Evolutionary conservation across 2,329 filamentous ascomycete genomes (phyloP).

Genomic region (Trichoderma sp.): DNA sequence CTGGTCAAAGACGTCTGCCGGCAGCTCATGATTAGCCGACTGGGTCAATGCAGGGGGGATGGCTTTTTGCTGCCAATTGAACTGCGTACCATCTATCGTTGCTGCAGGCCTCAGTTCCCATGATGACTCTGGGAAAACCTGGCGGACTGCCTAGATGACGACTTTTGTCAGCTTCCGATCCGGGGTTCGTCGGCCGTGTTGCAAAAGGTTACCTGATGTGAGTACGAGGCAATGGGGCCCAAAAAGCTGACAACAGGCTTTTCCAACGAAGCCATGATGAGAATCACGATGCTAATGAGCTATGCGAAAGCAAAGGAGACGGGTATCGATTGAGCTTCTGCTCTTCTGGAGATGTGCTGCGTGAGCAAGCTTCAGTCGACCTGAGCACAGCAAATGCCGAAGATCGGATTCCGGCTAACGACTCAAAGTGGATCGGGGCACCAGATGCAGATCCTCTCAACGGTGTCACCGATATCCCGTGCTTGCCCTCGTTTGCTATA

Average conservation of each 20-base stretch:
- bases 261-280: conserved; percentile 35
- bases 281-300: neutral
- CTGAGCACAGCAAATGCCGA: conserved; percentile 6
- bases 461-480: conserved; percentile 1
- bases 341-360: neutral
- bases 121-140: conserved; percentile 51
- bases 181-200: neutral
- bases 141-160: conserved; percentile 46
- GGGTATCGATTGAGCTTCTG: neutral
- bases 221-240: conserved; percentile 54
- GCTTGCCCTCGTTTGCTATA: conserved; percentile 1
- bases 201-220: conserved; percentile 50
- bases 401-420: conserved; percentile 17
- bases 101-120: conserved; percentile 54
- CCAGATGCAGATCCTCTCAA: neutral
- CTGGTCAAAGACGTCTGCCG: conserved; percentile 73
- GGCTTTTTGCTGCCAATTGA: neutral
- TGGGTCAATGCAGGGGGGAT: neutral
- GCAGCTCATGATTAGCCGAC: neutral
- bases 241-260: conserved; percentile 53
- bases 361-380: conserved; percentile 8
- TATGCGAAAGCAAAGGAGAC: neutral
- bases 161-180: neutral
- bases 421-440: conserved; percentile 12
- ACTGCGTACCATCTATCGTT: conserved; percentile 52